Evolutionary conservation across 805 yeast genomes (phyloP).

Genomic region (Yamadazyma takamatsuzukensis): DNA sequence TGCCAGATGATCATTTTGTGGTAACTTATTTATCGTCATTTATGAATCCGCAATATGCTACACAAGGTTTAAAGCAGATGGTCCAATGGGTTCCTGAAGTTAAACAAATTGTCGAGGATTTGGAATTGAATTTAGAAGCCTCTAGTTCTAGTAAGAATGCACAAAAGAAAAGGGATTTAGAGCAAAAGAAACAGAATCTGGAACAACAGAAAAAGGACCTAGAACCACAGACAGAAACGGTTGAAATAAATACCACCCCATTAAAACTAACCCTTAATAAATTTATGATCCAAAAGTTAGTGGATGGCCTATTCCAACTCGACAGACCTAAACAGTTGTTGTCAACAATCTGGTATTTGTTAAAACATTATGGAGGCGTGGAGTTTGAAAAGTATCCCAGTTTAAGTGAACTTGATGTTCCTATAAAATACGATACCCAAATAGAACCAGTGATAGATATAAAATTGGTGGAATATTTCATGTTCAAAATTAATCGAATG

Average conservation of each 20-base stretch:
- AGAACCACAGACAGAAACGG: constrained; percentile 7
- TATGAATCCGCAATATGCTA: too few species aligned
- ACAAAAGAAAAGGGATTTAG: constrained; percentile 15
- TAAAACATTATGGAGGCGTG: constrained; percentile 34
- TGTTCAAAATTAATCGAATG: constrained; percentile 21
- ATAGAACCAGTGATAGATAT: constrained; percentile 4
- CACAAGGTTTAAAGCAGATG: constrained; percentile 28
- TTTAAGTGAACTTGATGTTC: constrained; percentile 2
- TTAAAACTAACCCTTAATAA: constrained; percentile 20
- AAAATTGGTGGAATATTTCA: constrained; percentile 29
- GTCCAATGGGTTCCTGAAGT: constrained; percentile 34
- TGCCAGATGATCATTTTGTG: too few species aligned
- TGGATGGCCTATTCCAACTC: constrained; percentile 28
- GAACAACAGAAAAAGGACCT: constrained; percentile 13
- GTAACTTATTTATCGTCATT: constrained; percentile 27
- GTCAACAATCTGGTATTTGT: constrained; percentile 28
- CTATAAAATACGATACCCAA: constrained; percentile 2
- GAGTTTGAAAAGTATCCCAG: constrained; percentile 6
- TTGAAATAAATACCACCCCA: constrained; percentile 21
- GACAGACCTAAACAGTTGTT: constrained; percentile 29
- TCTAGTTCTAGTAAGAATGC: constrained; percentile 9
- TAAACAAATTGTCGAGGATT: constrained; percentile 12
- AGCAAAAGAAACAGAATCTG: constrained; percentile 7
- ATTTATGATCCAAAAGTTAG: constrained; percentile 25
- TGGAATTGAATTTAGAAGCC: constrained; percentile 7